A percentile compares a stretch with the other conserved stretches of the same genome.
Conservation (phyloP, 805 yeast genomes). For the Kazachstania martiniae region DNA sequence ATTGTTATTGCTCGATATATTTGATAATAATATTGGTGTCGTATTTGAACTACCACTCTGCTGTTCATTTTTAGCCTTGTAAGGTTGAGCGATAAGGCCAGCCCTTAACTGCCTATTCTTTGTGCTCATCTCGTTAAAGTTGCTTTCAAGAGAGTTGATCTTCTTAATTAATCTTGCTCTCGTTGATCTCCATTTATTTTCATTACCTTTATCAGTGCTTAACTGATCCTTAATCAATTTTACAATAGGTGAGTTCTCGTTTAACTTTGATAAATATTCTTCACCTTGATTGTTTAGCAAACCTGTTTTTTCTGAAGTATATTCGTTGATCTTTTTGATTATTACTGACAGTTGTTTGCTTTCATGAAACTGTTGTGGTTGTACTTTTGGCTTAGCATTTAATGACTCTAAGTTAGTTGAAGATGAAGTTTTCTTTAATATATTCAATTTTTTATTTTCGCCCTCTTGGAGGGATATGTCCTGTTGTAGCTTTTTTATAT, state of each 20-base stretch:
- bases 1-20: not conserved
- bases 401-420: constrained; percentile 2
- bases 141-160: constrained; percentile 14
- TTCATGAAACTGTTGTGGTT: not conserved
- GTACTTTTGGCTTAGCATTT: constrained; percentile 1
- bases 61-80: constrained; percentile 1
- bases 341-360: constrained; percentile 3
- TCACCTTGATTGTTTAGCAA: constrained; percentile 18
- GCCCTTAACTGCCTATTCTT: constrained; percentile 16
- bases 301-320: constrained; percentile 19
- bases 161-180: constrained; percentile 13
- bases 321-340: constrained; percentile 15
- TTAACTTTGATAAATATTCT: constrained; percentile 14
- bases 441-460: constrained; percentile 16
- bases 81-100: constrained; percentile 5
- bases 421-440: constrained; percentile 10
- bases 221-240: constrained; percentile 20
- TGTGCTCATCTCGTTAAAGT: constrained; percentile 16
- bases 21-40: not conserved
- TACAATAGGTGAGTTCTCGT: constrained; percentile 13
- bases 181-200: constrained; percentile 16
- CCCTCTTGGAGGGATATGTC: constrained; percentile 11
- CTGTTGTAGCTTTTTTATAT: constrained; percentile 10
- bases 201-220: constrained; percentile 16
- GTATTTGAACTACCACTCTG: not conserved